Base-by-base conservation (phyloP, 768 basidiomycete genomes). In the Zangia roseola region DNA sequence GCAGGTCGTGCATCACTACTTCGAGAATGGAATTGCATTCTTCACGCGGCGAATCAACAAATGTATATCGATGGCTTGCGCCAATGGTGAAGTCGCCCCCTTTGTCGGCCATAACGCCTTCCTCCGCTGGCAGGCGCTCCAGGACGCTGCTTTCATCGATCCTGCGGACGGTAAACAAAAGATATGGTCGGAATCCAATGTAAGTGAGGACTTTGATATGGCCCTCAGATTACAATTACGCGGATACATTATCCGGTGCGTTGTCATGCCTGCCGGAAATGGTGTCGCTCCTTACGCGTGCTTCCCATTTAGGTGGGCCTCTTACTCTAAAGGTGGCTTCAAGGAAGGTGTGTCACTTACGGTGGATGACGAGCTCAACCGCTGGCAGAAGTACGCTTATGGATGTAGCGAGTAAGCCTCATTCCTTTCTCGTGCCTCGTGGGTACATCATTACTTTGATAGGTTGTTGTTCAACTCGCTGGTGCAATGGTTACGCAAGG, bases 341-440 rank as follows among this genome's bases (percentile, higher is more conserved):
- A 88, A 92, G 71, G 93, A 95, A 61, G 93, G 93, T 53, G 92
- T 95, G 17, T 89, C 87, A 0, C 72, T 95, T 14, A 94, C 93
- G 0, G 84, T 83, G 46, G 91, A 93, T 43, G 93, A 95, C 59
- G 93, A 95, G 65, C 71, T 95, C 9, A 94, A 94, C 58, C 69
- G 93, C 2, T 95, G 93, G 93, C 90, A 94, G 53, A 95, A 94
- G 63, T 91, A 90, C 52, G 74, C 86, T 0, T 89, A 88, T 68
- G 88, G 85, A 79, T 60, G 43, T 61, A 68, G 61, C 45, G 80
- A 80, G 49, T 82, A 78, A 64, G 64, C 76, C 69, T 55, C 60
- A 64, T 61, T 13, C 45, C 39, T n/a, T 24, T 9, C 12, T 24
- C 17, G n/a, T 16, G 26, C 28, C 44, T 0, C 52, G 26, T 54